Percentiles rank a stretch among this genome's conserved stretches.
phyloP scores from a whole-genome alignment of 352 stramenopile genomes.

The Phytopythium montanum region DNA sequence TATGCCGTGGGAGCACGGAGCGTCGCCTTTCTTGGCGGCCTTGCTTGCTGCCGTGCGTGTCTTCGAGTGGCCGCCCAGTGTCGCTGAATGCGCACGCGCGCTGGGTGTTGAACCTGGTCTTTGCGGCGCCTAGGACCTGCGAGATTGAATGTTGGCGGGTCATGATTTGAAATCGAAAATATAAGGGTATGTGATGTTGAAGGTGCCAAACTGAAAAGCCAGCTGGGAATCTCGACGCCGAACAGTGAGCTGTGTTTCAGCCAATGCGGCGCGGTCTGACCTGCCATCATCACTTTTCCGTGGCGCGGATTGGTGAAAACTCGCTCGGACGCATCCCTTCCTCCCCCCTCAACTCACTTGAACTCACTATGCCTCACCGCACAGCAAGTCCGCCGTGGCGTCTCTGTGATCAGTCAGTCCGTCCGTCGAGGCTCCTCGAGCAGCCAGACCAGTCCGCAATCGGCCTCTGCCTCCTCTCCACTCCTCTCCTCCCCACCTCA shows the following conservation, averaged over 20 bases:
- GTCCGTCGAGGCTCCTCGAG: no score
- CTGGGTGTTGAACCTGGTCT: conserved; percentile 4
- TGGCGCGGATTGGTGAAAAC: conserved; percentile 6
- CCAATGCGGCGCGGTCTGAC: neutral
- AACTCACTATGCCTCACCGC: neutral
- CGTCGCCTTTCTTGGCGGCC: neutral
- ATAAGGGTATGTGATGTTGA: neutral
- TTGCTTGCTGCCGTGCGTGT: neutral
- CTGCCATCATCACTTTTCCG: neutral
- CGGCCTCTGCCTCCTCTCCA: neutral
- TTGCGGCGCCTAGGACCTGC: neutral
- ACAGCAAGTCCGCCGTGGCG: no score
- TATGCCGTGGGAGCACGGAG: neutral
- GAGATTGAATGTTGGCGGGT: neutral
- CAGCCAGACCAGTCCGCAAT: conserved; percentile 4
- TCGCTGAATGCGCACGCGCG: neutral
- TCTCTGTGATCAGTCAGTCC: neutral
- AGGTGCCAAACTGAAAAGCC: neutral
- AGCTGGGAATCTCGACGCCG: neutral
- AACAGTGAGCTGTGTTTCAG: neutral
- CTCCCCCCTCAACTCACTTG: conserved; percentile 3
- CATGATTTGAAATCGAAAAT: neutral
- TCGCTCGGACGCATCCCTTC: neutral
- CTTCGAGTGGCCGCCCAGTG: neutral
- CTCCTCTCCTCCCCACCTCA: neutral